Conservation (phyloP, 768 basidiomycete species). For the Lactifluus rugatus region DNA sequence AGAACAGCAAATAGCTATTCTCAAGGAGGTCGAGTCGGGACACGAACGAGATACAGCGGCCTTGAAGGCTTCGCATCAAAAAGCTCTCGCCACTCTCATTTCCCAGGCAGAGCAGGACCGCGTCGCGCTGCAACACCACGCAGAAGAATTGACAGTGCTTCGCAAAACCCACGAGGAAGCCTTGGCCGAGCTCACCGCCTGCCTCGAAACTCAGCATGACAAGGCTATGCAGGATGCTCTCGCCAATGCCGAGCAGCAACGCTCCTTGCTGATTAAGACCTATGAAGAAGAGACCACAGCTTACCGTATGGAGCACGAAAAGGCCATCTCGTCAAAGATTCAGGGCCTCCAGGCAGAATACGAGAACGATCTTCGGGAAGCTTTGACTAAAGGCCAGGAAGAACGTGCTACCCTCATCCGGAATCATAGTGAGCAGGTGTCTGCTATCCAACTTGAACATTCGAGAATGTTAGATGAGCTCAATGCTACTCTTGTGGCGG, state of each 20-base stretch:
- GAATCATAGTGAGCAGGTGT: neutral
- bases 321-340: slow-evolving; percentile 26
- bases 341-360: neutral
- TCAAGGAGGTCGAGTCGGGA: slow-evolving; percentile 45
- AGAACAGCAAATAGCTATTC: slow-evolving; percentile 44
- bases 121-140: slow-evolving; percentile 32
- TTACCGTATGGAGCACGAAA: slow-evolving; percentile 41
- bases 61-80: slow-evolving; percentile 40
- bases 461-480: slow-evolving; percentile 25
- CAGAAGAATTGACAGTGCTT: slow-evolving; percentile 27
- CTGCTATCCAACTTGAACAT: slow-evolving; percentile 4
- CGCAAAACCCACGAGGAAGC: slow-evolving; percentile 41
- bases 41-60: slow-evolving; percentile 47
- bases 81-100: slow-evolving; percentile 26
- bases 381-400: neutral
- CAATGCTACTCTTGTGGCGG: slow-evolving; percentile 31
- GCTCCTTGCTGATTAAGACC: slow-evolving; percentile 25
- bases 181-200: slow-evolving; percentile 21
- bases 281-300: slow-evolving; percentile 33
- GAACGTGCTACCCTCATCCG: neutral
- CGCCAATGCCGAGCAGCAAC: slow-evolving; percentile 27
- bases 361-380: slow-evolving; percentile 7
- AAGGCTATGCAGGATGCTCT: slow-evolving; percentile 13
- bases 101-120: slow-evolving; percentile 31
- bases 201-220: slow-evolving; percentile 7